Base-by-base conservation (phyloP, 371 early-diverging fungal genomes). In the Smittium culicis region DNA sequence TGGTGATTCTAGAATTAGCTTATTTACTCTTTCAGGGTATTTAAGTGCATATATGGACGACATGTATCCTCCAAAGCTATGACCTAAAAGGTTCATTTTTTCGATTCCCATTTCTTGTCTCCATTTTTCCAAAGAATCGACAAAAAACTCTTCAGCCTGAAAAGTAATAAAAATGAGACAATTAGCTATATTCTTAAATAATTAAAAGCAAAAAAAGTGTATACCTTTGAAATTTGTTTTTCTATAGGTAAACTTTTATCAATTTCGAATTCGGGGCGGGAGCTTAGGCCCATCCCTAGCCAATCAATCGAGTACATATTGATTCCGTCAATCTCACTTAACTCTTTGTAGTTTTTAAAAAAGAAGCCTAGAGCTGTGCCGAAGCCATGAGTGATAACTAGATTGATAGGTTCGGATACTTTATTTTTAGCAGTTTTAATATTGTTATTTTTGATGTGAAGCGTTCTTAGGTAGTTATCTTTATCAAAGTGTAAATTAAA, bases 51-150 rank as follows among this genome's bases (percentile, higher is more conserved):
- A 97, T 16, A 85, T 82, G 0, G 88, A 71, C 1, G 88, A 82
- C 72, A 97, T 84, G 72, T 95, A 96, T 1, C 95, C 97, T 33
- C 92, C 92, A 29, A 92, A 74, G 28, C 88, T 88, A 72, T 92
- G 92, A 0, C 93, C 96, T 58, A 86, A 74, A 61, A 95, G 73
- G 8, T 86, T 84, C 88, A 93, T 87, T 68, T 84, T 87, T 54
- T 91, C 87, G 54, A 94, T 80, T 17, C 86, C 82, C 57, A 89
- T 81, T 32, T 77, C 76, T 64, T 84, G 70, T 33, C 96, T 83
- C 97, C 96, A 94, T 65, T 85, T 82, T 70, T 97, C 97, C 54
- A 97, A 78, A 27, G 90, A 86, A 54, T 91, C 88, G 35, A 97
- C 85, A 81, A 95, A 97, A 72, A 89, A 94, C 34, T 80, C 76